Base-by-base conservation (phyloP, 495 filamentous ascomycete species). In the Neurospora sp. region DNA sequence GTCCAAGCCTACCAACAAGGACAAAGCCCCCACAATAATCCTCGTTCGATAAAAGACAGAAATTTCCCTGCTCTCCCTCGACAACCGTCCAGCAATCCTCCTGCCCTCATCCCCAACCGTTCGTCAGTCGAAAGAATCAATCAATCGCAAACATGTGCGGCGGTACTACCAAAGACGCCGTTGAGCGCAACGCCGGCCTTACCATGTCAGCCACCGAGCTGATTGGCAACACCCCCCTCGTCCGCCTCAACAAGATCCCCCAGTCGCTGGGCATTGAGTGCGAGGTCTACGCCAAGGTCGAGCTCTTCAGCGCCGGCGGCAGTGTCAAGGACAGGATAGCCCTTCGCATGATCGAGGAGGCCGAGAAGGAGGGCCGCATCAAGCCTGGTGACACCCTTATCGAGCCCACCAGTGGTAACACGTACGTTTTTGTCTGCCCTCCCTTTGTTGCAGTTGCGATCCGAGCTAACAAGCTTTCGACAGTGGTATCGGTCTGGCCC, bases 281-380 rank as follows among this genome's bases (percentile, higher is more conserved):
- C 72, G 91, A 93, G 48, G 90, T 99, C 42, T 99, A 95, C 83
- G 96, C 92, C 69, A 99, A 99, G 81, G 87, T 94, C 72, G 96
- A 99, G 81, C 92, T 93, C 73, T 98, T 98, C 88, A 98, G 97
- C 87, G 95, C 96, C 10, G 96, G 96, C 76, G 96, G 96, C 72
- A 97, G 93, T 82, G 94, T 99, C 77, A 99, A 99, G 82, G 96
- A 99, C 82, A 89, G 96, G 73, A 98, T 99, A 81, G 96, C 96
- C 23, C 83, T 96, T 79, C 92, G 96, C 78, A 99, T 99, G 96
- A 92, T 99, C 75, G 94, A 99, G 81, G 93, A 94, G 81, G 96
- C 96, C 10, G 96, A 99, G 84, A 89, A 88, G 74, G 89, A 87
- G 69, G 96, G 96, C 12, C 90, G 96, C 69, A 98, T 99, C 81